Evolutionary conservation across 177 flowering plant genomes (phyloP), one percentile per base, ranked within the genome.

Genomic region (Vitis hybrid): DNA sequence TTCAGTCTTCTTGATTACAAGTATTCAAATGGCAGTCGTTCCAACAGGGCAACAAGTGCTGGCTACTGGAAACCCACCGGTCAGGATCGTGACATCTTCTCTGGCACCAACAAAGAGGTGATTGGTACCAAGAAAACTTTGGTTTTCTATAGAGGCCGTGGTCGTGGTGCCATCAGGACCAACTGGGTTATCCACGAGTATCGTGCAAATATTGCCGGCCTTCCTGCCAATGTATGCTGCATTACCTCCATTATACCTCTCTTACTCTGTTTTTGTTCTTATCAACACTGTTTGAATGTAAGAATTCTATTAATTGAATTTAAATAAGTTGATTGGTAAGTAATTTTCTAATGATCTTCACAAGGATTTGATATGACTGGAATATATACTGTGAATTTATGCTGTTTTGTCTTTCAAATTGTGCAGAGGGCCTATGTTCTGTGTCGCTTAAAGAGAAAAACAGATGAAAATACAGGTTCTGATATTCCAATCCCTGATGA

Each of bases 51-150:
- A 19, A 56, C 62, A 2, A 4, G 18, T 2, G 10, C 10, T 6
- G 71, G 71, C 2, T 47, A n/a, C 11, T 68, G 70, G 70, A 68
- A 68, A 47, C 14, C 12, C 8, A 68, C 70, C 2, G 59, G 70
- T 9, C 28, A 57, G 31, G 62, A 68, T 12, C 52, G n/a, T 38
- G n/a, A 28, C 1, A 38, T 68, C 44, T 2, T 2, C 52, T 18
- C 13, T 24, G 11, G 49, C 18, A 20, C 4, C 28, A 54, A 11
- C 20, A 10, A 17, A 24, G 47, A 38, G 47, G 47, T 38, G 47
- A 67, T 67, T 3, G 62, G 70, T 55, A 56, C 4, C 1, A 67
- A 38, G 49, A 67, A 47, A 51, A 57, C 22, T 59, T 15, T 68
- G 71, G 64, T 59, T 44, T 68, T 68, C 28, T 56, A 58, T 49